phyloP scores from a whole-genome alignment of 1,284 basidiomycete genomes.

The Blastosporella zonata region DNA sequence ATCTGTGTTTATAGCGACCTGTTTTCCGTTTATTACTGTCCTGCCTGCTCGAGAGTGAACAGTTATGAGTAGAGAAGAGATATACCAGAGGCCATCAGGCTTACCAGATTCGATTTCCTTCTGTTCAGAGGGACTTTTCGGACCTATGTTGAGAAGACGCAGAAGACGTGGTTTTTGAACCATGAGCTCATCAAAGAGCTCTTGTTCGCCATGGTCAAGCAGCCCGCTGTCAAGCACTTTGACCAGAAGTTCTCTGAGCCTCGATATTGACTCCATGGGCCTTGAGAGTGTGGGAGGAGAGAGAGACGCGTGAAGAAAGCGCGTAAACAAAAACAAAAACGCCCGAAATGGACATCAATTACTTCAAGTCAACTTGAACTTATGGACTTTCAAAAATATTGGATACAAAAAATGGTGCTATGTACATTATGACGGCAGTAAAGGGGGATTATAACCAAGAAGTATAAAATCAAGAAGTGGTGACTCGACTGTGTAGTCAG shows the following conservation, averaged over 20 bases:
- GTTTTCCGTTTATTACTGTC: conserved; percentile 54
- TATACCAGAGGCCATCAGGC: no score
- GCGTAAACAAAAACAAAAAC: conserved; percentile 22
- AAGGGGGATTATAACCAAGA: neutral
- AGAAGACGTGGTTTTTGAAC: conserved; percentile 58
- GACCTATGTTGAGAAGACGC: conserved; percentile 62
- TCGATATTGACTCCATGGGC: conserved; percentile 39
- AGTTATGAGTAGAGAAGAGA: neutral
- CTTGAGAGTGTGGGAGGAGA: neutral
- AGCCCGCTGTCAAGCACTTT: conserved; percentile 34
- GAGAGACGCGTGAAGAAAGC: conserved; percentile 16
- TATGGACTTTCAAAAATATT: neutral
- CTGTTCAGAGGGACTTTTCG: conserved; percentile 59
- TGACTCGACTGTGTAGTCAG: neutral
- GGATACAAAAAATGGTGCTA: neutral
- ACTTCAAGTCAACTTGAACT: neutral
- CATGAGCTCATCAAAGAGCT: conserved; percentile 73
- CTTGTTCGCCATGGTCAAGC: conserved; percentile 56
- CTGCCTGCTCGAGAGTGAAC: conserved; percentile 45
- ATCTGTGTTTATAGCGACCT: conserved; percentile 65
- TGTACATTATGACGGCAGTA: neutral
- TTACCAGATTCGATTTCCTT: conserved; percentile 71
- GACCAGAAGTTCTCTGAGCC: conserved; percentile 34
- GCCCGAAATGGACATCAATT: neutral
- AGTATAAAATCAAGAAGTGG: neutral